Evolutionary conservation across 305 asterid species (phyloP).

Genomic region (Fraxinus ornus): DNA sequence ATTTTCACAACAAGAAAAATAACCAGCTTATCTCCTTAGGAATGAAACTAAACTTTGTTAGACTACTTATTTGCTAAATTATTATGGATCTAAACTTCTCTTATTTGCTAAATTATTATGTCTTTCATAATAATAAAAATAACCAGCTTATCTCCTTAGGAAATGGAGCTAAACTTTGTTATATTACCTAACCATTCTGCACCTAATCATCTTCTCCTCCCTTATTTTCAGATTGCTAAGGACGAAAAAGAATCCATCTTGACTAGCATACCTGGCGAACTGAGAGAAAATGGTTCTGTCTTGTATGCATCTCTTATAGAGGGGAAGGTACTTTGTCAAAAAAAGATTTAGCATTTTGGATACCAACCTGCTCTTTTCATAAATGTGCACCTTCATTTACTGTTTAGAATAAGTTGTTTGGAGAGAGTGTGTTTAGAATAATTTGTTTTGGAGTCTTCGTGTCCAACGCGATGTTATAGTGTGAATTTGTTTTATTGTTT

Average conservation of each 20-base stretch:
- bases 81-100: not conserved
- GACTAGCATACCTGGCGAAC: constrained; percentile 70
- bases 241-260: constrained; percentile 80
- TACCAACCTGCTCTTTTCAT: not conserved
- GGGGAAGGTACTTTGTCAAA: constrained; percentile 61
- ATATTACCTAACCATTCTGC: not conserved
- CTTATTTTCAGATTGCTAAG: constrained; percentile 58
- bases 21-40: not conserved
- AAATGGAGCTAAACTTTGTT: not conserved
- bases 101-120: constrained; percentile 4
- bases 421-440: not conserved
- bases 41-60: not conserved
- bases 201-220: constrained; percentile 5
- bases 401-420: constrained; percentile 1
- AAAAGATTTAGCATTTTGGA: constrained; percentile 20
- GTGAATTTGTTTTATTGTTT: not conserved
- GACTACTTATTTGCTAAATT: not conserved
- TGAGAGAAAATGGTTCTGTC: constrained; percentile 66
- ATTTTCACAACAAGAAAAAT: constrained; percentile 4
- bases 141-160: not conserved
- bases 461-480: not conserved
- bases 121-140: constrained; percentile 8
- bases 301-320: constrained; percentile 75
- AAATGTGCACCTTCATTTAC: constrained; percentile 15
- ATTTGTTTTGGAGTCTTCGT: not conserved